Percentiles rank a stretch among this genome's conserved stretches.
phyloP scores from a whole-genome alignment of 129 eudicot genomes.

The Tagetes erecta region DNA sequence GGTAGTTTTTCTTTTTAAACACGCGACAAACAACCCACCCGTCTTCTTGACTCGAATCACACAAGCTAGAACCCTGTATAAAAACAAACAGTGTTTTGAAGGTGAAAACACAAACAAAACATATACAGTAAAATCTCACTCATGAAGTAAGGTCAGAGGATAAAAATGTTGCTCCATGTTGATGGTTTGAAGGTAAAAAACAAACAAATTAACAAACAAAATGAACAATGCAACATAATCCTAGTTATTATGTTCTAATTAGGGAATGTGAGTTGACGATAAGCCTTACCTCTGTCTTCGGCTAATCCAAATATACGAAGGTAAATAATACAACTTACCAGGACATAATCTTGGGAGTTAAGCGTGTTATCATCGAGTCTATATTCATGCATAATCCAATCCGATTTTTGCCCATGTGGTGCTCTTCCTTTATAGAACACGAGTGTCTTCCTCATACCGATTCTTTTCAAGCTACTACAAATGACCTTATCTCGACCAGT shows the following conservation, averaged over 20 bases:
- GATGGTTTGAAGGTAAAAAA: no score
- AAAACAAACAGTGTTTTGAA: background rate
- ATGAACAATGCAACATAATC: no score
- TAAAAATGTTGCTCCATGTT: no score
- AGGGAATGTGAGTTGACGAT: no score
- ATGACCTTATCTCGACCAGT: slow-evolving; percentile 57
- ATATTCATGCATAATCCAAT: slow-evolving; percentile 94
- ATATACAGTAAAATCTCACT: no score
- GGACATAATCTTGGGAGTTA: slow-evolving; percentile 34
- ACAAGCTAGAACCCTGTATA: slow-evolving; percentile 25
- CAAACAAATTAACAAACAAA: no score
- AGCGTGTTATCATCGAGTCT: slow-evolving; percentile 49
- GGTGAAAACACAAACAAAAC: background rate
- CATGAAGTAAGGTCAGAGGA: no score
- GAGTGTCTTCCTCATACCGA: slow-evolving; percentile 57
- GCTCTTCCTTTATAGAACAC: slow-evolving; percentile 89
- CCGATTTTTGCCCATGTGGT: slow-evolving; percentile 84
- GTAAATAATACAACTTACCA: slow-evolving; percentile 25
- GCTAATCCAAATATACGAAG: no score
- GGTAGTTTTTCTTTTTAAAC: slow-evolving; percentile 75
- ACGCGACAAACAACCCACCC: slow-evolving; percentile 90
- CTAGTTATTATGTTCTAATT: no score
- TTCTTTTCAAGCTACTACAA: slow-evolving; percentile 41
- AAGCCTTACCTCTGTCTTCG: no score
- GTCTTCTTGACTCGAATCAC: slow-evolving; percentile 60